These are phyloP conservation scores for Fusarium sacchari DNA, from an alignment of 2,329 filamentous ascomycete genomes.

Conservation along the genomic window DNA sequence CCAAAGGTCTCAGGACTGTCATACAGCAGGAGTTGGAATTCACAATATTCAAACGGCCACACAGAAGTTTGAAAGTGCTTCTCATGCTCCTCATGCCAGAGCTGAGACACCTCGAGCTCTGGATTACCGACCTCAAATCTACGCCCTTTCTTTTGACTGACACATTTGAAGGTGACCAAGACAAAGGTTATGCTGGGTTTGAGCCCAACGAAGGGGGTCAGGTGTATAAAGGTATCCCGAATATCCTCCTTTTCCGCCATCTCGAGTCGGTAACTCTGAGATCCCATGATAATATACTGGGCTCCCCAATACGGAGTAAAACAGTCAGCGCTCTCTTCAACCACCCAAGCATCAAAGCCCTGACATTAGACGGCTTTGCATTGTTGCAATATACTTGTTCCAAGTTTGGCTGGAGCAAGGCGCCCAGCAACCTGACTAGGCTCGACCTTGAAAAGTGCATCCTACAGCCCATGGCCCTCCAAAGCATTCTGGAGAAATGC, in stretches of 20 bases:
- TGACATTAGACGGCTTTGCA: not conserved
- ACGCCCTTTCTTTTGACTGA: not conserved
- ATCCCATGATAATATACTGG: too few relatives aligned
- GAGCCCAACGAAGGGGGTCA: not conserved
- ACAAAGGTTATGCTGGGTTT: not conserved
- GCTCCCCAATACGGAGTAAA: not conserved
- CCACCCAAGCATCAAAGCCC: not conserved
- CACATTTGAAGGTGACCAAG: not conserved
- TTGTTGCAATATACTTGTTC: not conserved
- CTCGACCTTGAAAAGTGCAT: not conserved
- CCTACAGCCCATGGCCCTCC: not conserved
- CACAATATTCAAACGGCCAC: not conserved
- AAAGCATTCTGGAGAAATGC: not conserved
- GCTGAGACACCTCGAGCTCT: not conserved
- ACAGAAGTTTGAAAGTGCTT: not conserved
- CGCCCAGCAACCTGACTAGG: not conserved
- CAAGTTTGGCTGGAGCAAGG: not conserved
- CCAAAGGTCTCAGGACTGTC: not conserved
- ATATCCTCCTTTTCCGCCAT: not conserved
- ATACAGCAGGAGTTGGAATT: not conserved
- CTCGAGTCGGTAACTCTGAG: not conserved
- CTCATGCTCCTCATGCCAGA: not conserved
- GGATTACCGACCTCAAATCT: not conserved
- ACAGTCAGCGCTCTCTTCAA: not conserved
- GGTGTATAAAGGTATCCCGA: not conserved